Evolutionary conservation across 768 basidiomycete species (phyloP), one percentile per base, ranked within the genome.

Genomic region (Cystofilobasidium ferigula): DNA sequence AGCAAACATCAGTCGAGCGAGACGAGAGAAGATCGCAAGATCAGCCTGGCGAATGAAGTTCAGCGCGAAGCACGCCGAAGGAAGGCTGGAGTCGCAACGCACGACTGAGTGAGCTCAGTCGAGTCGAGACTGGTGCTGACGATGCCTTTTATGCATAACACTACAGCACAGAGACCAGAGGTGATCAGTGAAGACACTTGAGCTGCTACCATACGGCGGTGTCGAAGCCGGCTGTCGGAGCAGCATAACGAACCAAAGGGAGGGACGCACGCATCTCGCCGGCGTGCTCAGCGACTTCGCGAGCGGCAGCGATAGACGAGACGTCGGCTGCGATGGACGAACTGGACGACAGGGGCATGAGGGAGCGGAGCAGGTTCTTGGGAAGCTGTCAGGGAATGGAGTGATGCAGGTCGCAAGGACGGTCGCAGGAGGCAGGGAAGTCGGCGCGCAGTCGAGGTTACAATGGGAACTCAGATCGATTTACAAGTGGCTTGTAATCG

Each of bases 191-290:
- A 42, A 20, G 40, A 10, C 40, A 42, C 10, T 42, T 20, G 10
- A 20, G 40, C 40, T 42, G 40, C 40, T 42, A n/a, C n/a, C n/a
- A n/a, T n/a, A n/a, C 40, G 20, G 10, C 40, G 40, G 40, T 10
- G 20, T 10, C 10, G 10, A 42, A 42, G 40, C 40, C 40, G 40
- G 18, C 51, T 30, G 51, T 42, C 22, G n/a, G n/a, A n/a, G n/a
- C n/a, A n/a, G n/a, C n/a, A n/a, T n/a, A 26, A 14, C 22, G 4
- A 20, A n/a, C 6, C 4, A 4, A 48, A 20, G 24, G 10, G 22
- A 5, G 47, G 47, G 13, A 48, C 47, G 47, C 47, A 48, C 47
- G 47, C 47, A 48, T 48, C 47, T 48, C 47, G 47, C 26, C n/a
- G 4, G 9, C 47, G 26, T 48, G 47, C 10, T 24, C 22, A 10